phyloP scores from a whole-genome alignment of 345 rosid species.

The Cardamine resedifolia region DNA sequence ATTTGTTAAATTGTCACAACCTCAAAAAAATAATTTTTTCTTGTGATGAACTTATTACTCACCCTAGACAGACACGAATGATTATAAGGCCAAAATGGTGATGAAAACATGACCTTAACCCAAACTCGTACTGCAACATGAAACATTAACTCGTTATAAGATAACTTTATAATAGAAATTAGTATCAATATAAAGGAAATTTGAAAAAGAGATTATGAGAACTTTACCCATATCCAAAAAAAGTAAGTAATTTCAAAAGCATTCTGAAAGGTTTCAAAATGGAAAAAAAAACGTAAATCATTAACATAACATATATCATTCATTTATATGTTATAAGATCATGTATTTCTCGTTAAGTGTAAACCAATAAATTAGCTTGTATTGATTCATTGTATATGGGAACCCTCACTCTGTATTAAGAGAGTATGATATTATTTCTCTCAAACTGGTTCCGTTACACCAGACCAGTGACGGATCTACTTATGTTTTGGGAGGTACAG shows the following conservation, averaged over 20 bases:
- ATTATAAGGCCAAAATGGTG: constrained; percentile 41
- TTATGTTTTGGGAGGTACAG: too few relatives aligned
- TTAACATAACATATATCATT: not conserved
- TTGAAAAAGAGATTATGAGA: not conserved
- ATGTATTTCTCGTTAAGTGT: not conserved
- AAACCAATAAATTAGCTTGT: not conserved
- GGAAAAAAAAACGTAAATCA: too few relatives aligned
- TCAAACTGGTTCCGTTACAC: not conserved
- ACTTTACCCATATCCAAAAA: constrained; percentile 80
- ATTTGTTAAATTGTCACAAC: not conserved
- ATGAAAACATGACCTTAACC: constrained; percentile 75
- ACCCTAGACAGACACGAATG: constrained; percentile 61
- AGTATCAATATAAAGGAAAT: not conserved
- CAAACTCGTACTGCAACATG: constrained; percentile 75
- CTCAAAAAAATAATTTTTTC: not conserved
- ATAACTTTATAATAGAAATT: not conserved
- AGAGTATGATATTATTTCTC: not conserved
- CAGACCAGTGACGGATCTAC: too few relatives aligned
- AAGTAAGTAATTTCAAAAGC: constrained; percentile 90
- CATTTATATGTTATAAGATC: not conserved
- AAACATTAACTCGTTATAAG: not conserved
- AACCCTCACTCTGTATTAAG: not conserved
- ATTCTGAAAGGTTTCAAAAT: constrained; percentile 44
- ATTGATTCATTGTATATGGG: not conserved
- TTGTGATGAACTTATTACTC: constrained; percentile 21